Conservation (phyloP, 768 basidiomycete genomes). For the Leccinum subgranulosum region DNA sequence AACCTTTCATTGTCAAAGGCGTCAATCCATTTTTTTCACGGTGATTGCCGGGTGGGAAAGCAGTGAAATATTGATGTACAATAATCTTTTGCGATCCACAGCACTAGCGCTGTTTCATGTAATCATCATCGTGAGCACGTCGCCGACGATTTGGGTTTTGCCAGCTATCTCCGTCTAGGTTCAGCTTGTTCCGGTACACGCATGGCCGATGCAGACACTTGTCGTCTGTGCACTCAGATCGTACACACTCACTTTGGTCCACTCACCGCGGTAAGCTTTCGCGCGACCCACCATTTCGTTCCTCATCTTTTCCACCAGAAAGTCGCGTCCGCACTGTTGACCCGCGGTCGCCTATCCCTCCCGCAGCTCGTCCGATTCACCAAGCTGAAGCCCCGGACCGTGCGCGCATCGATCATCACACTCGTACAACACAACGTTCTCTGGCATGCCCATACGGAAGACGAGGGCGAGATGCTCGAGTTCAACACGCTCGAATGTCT, state of each 20-base stretch:
- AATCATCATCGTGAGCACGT: slow-evolving; percentile 4
- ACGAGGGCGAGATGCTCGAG: slow-evolving; percentile 76
- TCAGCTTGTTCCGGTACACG: slow-evolving; percentile 2
- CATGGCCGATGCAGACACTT: slow-evolving; percentile 67
- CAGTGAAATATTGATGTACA: background rate
- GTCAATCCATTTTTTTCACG: slow-evolving; percentile 2
- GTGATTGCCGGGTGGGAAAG: background rate
- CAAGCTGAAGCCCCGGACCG: slow-evolving; percentile 59
- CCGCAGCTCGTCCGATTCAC: slow-evolving; percentile 68
- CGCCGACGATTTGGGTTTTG: background rate
- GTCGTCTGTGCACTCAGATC: slow-evolving; percentile 59
- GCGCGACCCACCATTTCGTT: background rate
- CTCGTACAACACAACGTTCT: slow-evolving; percentile 90
- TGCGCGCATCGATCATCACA: slow-evolving; percentile 68
- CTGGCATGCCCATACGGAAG: slow-evolving; percentile 74
- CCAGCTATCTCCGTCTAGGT: background rate
- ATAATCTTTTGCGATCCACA: slow-evolving; percentile 1
- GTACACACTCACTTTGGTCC: slow-evolving; percentile 64
- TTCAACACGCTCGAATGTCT: slow-evolving; percentile 83
- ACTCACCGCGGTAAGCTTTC: slow-evolving; percentile 54
- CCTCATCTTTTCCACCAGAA: slow-evolving; percentile 42
- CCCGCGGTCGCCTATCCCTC: slow-evolving; percentile 77
- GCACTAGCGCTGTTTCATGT: slow-evolving; percentile 7
- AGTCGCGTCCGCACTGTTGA: slow-evolving; percentile 71
- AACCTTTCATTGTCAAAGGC: background rate